A percentile compares a stretch with the other conserved stretches of the same genome.
phyloP scores from a whole-genome alignment of 345 rosid species.

The Lepidium aucheri region DNA sequence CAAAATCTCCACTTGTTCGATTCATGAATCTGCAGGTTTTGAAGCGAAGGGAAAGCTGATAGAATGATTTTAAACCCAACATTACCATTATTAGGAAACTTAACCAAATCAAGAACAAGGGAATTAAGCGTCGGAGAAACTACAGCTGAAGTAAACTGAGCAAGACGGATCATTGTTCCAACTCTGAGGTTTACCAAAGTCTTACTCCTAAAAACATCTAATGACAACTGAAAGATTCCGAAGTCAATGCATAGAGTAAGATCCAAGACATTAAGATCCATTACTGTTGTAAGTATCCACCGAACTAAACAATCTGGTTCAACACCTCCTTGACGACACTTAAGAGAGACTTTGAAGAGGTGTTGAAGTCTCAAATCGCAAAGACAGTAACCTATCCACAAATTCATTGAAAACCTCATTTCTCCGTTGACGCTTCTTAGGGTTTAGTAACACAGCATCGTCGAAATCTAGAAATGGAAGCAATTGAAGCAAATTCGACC shows the following conservation, averaged over 20 bases:
- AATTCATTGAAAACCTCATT: not conserved
- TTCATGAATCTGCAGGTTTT: conserved; percentile 1
- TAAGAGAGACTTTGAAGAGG: conserved; percentile 2
- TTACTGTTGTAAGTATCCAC: not conserved
- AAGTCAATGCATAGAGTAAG: not conserved
- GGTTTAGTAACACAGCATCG: not conserved
- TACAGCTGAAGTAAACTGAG: not conserved
- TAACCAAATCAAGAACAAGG: conserved; percentile 15
- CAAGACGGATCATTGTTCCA: not conserved
- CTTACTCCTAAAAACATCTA: not conserved
- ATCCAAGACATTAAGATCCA: conserved; percentile 1
- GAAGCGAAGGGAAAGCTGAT: conserved; percentile 2
- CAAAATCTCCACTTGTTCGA: not conserved
- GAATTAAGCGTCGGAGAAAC: conserved; percentile 1
- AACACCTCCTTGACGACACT: not conserved
- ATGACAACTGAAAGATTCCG: not conserved
- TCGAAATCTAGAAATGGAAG: conserved; percentile 4
- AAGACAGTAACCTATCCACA: not conserved
- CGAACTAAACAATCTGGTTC: not conserved
- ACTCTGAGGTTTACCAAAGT: conserved; percentile 2
- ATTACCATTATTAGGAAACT: not conserved
- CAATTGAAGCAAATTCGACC: conserved; percentile 1
- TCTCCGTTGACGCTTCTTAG: not conserved
- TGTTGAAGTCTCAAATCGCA: not conserved
- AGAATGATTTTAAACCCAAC: not conserved